phyloP scores from a whole-genome alignment of 2,329 filamentous ascomycete genomes.

The Hymenoscyphus fraxineus region DNA sequence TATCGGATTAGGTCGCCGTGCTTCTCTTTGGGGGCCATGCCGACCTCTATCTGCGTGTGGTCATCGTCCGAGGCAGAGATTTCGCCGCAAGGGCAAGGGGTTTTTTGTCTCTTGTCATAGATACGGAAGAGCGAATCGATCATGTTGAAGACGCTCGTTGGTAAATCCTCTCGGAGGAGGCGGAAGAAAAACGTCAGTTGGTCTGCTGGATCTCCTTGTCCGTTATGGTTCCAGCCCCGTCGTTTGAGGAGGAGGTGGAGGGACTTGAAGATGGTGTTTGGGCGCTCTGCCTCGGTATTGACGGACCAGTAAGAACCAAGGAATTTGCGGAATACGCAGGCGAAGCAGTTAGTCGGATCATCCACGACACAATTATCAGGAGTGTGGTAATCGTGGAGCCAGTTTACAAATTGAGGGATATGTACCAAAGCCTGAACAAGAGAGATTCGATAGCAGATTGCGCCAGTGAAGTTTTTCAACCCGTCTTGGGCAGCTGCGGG shows the following conservation, averaged over 20 bases:
- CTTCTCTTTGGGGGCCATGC: constrained; percentile 23
- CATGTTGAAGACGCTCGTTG: constrained; percentile 17
- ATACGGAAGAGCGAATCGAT: constrained; percentile 26
- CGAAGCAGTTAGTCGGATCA: background rate
- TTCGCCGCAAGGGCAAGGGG: constrained; percentile 29
- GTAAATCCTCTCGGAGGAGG: constrained; percentile 28
- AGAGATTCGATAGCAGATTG: constrained; percentile 35
- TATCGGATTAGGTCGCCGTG: constrained; percentile 23
- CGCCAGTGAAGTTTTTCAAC: constrained; percentile 29
- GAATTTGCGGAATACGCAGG: constrained; percentile 14
- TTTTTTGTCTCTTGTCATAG: constrained; percentile 15
- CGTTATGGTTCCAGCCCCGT: constrained; percentile 24
- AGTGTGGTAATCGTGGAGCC: constrained; percentile 27
- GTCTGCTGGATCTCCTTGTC: constrained; percentile 35
- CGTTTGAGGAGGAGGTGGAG: constrained; percentile 6
- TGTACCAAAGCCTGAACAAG: constrained; percentile 36
- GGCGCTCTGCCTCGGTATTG: constrained; percentile 1
- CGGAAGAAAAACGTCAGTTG: constrained; percentile 29
- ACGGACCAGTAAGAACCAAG: constrained; percentile 16
- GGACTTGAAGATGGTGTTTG: constrained; percentile 10
- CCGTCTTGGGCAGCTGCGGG: constrained; percentile 27
- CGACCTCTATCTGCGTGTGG: constrained; percentile 29
- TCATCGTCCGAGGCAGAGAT: constrained; percentile 19
- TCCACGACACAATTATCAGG: constrained; percentile 23
- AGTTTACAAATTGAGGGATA: constrained; percentile 34